phyloP scores from a whole-genome alignment of 2,329 filamentous ascomycete genomes.

The Cytospora chrysosperma region DNA sequence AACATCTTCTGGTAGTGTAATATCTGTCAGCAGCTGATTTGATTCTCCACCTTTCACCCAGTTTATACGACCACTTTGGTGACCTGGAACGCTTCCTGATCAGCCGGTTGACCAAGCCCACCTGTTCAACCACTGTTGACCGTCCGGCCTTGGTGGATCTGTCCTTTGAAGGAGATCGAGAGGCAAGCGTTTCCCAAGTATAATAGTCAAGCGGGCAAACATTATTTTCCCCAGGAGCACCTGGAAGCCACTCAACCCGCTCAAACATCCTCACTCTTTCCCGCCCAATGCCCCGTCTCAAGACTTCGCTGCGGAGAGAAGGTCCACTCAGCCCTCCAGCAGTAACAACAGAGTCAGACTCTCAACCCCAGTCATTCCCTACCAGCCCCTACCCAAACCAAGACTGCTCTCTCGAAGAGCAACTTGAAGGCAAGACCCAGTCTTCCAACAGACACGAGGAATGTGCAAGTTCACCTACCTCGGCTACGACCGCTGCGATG shows the following conservation, averaged over 20 bases:
- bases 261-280: conserved; percentile 1
- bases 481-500: conserved; percentile 23
- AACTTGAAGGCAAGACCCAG: not conserved
- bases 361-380: not conserved
- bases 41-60: conserved; percentile 8
- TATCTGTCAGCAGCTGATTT: conserved; percentile 1
- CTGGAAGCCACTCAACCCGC: conserved; percentile 8
- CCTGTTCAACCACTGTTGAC: not conserved
- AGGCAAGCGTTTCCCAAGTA: conserved; percentile 15
- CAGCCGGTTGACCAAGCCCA: conserved; percentile 11
- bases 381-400: not conserved
- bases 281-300: conserved; percentile 17
- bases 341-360: conserved; percentile 8
- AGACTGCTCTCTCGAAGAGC: conserved; percentile 6
- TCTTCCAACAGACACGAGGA: not conserved
- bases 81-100: conserved; percentile 1
- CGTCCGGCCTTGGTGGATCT: conserved; percentile 1
- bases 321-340: conserved; percentile 8
- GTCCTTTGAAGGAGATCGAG: conserved; percentile 12
- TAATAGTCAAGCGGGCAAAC: conserved; percentile 16
- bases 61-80: conserved; percentile 12
- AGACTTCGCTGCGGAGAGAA: conserved; percentile 17
- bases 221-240: not conserved
- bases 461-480: conserved; percentile 26
- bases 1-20: not conserved